These are phyloP conservation scores for Cladosporium cucumerinum DNA, from an alignment of 2,329 filamentous ascomycete species.

Conservation along the genomic window DNA sequence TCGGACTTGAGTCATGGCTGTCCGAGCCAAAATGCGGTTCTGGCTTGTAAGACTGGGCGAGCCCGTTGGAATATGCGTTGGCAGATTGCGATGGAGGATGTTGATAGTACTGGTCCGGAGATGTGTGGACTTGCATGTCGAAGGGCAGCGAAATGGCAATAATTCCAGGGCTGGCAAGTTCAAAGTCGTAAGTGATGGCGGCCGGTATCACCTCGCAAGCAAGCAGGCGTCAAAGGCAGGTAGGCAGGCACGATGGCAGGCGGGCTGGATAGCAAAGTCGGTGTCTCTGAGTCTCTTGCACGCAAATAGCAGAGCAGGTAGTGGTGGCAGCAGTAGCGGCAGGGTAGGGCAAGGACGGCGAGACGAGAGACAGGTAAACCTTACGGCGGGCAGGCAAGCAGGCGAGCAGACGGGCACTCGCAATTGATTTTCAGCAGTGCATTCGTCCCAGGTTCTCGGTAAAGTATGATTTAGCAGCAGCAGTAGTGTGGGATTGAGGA, in stretches of 20 bases:
- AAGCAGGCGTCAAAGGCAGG: neutral
- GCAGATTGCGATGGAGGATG: constrained; percentile 14
- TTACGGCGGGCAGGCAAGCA: neutral
- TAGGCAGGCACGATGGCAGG: neutral
- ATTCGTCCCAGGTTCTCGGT: constrained; percentile 16
- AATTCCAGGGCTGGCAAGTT: neutral
- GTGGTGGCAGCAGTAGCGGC: neutral
- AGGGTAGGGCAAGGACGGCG: neutral
- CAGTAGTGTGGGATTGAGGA: neutral
- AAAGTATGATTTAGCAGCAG: constrained; percentile 8
- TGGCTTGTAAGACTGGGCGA: constrained; percentile 11
- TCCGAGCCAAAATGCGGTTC: constrained; percentile 11
- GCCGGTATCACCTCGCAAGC: neutral
- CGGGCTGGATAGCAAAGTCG: neutral
- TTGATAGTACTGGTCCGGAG: constrained; percentile 12
- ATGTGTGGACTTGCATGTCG: constrained; percentile 14
- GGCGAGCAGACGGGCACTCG: neutral
- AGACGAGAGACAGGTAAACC: neutral
- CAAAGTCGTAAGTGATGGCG: neutral
- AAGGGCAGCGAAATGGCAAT: neutral
- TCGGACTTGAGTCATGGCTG: constrained; percentile 11
- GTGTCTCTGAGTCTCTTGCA: neutral
- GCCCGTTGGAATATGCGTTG: constrained; percentile 13
- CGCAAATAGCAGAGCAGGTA: neutral
- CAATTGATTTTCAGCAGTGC: constrained; percentile 8